Percentiles rank a stretch among this genome's conserved stretches.
Evolutionary conservation across 352 stramenopile species (phyloP).

Genomic region (Phytophthora chlamydospora): DNA sequence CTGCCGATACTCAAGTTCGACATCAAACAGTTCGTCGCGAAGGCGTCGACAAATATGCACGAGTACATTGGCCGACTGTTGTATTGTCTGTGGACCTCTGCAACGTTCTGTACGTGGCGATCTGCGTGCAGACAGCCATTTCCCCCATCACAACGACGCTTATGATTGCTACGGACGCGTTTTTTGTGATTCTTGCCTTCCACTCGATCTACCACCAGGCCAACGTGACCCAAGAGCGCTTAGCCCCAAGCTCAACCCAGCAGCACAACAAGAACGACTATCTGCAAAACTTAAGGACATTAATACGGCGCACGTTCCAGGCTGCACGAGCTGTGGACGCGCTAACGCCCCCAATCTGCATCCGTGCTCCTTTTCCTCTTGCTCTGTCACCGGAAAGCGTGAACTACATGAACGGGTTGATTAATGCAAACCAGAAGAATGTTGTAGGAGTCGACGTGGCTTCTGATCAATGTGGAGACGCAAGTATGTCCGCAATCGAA

Average conservation of each 20-base stretch:
- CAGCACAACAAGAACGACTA: slow-evolving; percentile 1
- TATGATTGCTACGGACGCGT: slow-evolving; percentile 25
- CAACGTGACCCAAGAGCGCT: background rate
- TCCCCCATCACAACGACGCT: slow-evolving; percentile 19
- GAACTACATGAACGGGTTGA: slow-evolving; percentile 8
- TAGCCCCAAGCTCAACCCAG: background rate
- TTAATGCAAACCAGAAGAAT: background rate
- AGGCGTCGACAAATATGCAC: slow-evolving; percentile 15
- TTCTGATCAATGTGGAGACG: too few relatives aligned
- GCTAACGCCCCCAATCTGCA: background rate
- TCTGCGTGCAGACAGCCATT: slow-evolving; percentile 37
- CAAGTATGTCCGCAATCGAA: too few relatives aligned
- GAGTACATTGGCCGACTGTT: slow-evolving; percentile 27
- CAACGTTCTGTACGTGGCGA: slow-evolving; percentile 36
- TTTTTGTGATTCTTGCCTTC: slow-evolving; percentile 15
- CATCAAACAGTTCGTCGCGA: slow-evolving; percentile 29
- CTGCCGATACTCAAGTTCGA: slow-evolving; percentile 22
- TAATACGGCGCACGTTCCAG: slow-evolving; percentile 3
- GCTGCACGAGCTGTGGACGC: background rate
- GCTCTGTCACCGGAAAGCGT: slow-evolving; percentile 17
- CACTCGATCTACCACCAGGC: slow-evolving; percentile 20
- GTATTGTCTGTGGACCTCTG: slow-evolving; percentile 44
- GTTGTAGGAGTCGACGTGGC: background rate
- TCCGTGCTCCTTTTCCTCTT: slow-evolving; percentile 13
- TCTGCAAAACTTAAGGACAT: background rate